Percentiles rank a stretch among this genome's conserved stretches.
These are phyloP conservation scores for Plasmodium blacklocki DNA, from an alignment of 169 alveolate species.

Conservation along the genomic window DNA sequence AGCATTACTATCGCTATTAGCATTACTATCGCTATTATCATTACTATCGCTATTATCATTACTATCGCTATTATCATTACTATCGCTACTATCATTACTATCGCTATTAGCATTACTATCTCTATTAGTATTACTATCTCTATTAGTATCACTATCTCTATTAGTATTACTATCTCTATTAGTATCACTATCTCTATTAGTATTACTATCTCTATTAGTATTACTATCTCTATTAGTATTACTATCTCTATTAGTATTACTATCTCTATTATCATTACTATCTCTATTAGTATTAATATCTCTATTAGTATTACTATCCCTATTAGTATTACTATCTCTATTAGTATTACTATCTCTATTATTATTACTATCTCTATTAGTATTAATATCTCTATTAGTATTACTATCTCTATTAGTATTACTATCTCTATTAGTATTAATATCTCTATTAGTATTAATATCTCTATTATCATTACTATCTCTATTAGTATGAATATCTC, in stretches of 20 bases:
- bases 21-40: background rate
- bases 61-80: conserved; percentile 10
- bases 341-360: background rate
- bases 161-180: background rate
- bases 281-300: background rate
- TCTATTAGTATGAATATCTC: conserved; percentile 6
- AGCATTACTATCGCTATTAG: background rate
- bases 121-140: conserved; percentile 17
- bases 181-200: background rate
- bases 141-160: conserved; percentile 17
- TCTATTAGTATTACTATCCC: background rate
- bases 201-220: background rate
- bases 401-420: conserved; percentile 14
- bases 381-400: conserved; percentile 6
- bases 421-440: conserved; percentile 1
- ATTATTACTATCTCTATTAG: conserved; percentile 7
- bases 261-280: no score
- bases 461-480: conserved; percentile 4
- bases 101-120: background rate
- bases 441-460: conserved; percentile 18
- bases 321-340: background rate
- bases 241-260: background rate
- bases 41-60: conserved; percentile 1
- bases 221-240: background rate
- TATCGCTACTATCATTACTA: conserved; percentile 10